Conservation (phyloP, 768 basidiomycete genomes). For the Mrakia hoshinonis region DNA sequence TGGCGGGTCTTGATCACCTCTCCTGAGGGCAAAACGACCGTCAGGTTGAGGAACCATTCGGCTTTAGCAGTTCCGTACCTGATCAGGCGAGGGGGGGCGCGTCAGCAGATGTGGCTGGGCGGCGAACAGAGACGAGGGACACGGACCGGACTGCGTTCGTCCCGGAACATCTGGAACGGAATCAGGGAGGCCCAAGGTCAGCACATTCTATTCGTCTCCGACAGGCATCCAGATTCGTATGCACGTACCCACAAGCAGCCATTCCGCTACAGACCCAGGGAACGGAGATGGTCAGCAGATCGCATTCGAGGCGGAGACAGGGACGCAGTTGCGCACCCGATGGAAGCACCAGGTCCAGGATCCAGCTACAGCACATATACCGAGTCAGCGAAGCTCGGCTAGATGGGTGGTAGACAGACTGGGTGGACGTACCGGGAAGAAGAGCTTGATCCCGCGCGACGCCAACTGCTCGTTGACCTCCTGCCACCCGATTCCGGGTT, state of each 20-base stretch:
- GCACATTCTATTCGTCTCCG: neutral
- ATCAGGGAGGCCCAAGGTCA: neutral
- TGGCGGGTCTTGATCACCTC: conserved; percentile 80
- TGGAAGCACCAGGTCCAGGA: conserved; percentile 64
- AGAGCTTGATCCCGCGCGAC: conserved; percentile 64
- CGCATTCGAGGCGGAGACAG: neutral
- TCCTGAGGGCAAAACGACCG: conserved; percentile 78
- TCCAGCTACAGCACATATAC: conserved; percentile 35
- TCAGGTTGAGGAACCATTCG: conserved; percentile 84
- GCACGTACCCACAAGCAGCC: conserved; percentile 6
- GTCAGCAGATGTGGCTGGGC: neutral
- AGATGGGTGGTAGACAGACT: neutral
- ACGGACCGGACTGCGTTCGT: conserved; percentile 48
- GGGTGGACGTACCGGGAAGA: conserved; percentile 59
- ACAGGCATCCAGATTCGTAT: too few relatives aligned
- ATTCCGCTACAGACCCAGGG: conserved; percentile 1
- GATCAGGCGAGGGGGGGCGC: neutral
- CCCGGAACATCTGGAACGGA: conserved; percentile 56
- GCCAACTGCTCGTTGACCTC: conserved; percentile 63
- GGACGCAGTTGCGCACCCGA: conserved; percentile 21
- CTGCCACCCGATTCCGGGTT: conserved; percentile 70
- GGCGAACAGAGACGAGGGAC: neutral
- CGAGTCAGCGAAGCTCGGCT: neutral
- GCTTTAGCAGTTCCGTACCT: conserved; percentile 78
- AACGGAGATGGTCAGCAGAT: neutral